These are phyloP conservation scores for Prinsepia uniflora DNA, from an alignment of 306 rosid species.

Conservation along the genomic window DNA sequence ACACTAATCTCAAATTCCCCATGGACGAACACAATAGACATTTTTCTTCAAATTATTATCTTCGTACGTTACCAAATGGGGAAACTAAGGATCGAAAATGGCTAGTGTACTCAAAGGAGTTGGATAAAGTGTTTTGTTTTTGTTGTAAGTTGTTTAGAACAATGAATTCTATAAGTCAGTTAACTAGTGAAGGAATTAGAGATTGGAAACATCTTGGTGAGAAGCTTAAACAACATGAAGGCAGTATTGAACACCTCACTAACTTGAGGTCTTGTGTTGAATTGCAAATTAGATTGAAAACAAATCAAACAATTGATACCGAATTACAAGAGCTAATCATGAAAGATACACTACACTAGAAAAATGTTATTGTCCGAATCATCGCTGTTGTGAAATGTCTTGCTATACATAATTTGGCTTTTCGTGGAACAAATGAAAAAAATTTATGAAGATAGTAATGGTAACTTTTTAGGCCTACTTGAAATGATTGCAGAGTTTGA, in stretches of 20 bases:
- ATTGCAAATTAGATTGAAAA: background rate
- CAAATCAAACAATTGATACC: background rate
- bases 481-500: no score
- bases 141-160: background rate
- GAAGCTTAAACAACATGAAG: background rate
- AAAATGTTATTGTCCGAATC: background rate
- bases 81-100: background rate
- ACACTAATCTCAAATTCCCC: background rate
- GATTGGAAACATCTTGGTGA: constrained; percentile 1
- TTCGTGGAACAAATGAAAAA: no score
- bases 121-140: background rate
- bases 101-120: background rate
- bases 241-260: background rate
- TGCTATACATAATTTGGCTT: no score
- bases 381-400: background rate
- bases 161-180: background rate
- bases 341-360: background rate
- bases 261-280: background rate
- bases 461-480: no score
- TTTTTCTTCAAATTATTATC: background rate
- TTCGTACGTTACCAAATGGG: background rate
- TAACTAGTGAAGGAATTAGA: background rate
- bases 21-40: background rate
- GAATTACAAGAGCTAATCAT: background rate
- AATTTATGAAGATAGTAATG: no score